Conservation (phyloP, 495 filamentous ascomycete genomes). For the Lentithecium fluviatile region DNA sequence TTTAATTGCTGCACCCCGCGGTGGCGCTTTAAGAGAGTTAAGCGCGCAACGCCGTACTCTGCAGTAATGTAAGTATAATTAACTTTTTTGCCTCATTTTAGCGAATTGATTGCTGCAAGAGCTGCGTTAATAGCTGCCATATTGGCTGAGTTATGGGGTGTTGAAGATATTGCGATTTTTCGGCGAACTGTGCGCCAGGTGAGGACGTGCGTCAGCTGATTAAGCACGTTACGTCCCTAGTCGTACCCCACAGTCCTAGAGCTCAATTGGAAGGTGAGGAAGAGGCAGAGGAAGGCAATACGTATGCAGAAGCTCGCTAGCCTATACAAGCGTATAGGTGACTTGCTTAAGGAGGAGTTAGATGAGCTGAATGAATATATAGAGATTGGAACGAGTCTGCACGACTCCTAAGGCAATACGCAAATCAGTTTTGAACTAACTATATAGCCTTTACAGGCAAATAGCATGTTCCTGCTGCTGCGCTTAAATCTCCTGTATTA, state of each 20-base stretch:
- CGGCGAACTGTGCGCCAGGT: too few relatives aligned
- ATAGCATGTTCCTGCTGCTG: slow-evolving; percentile 2
- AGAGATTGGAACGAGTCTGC: slow-evolving; percentile 13
- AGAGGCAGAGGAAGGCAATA: slow-evolving; percentile 8
- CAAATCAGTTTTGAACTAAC: slow-evolving; percentile 14
- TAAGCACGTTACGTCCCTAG: slow-evolving; percentile 2
- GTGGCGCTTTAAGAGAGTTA: too few relatives aligned
- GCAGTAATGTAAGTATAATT: too few relatives aligned
- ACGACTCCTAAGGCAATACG: slow-evolving; percentile 21
- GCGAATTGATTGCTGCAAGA: too few relatives aligned
- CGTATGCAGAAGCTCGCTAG: slow-evolving; percentile 16
- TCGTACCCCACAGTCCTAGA: slow-evolving; percentile 2
- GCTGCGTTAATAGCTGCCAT: too few relatives aligned
- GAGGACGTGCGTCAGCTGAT: too few relatives aligned
- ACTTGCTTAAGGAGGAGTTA: slow-evolving; percentile 18
- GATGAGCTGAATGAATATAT: slow-evolving; percentile 18
- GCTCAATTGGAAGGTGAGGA: slow-evolving; percentile 5
- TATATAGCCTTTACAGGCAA: slow-evolving; percentile 7
- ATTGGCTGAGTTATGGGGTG: too few relatives aligned
- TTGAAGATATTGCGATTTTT: too few relatives aligned
- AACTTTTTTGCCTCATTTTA: too few relatives aligned
- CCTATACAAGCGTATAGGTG: slow-evolving; percentile 18
- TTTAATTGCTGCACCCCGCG: too few relatives aligned
- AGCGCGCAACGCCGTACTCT: too few relatives aligned
- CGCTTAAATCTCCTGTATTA: slow-evolving; percentile 10